Evolutionary conservation across 768 basidiomycete genomes (phyloP).

Genomic region (Panaeolus cyanescens): DNA sequence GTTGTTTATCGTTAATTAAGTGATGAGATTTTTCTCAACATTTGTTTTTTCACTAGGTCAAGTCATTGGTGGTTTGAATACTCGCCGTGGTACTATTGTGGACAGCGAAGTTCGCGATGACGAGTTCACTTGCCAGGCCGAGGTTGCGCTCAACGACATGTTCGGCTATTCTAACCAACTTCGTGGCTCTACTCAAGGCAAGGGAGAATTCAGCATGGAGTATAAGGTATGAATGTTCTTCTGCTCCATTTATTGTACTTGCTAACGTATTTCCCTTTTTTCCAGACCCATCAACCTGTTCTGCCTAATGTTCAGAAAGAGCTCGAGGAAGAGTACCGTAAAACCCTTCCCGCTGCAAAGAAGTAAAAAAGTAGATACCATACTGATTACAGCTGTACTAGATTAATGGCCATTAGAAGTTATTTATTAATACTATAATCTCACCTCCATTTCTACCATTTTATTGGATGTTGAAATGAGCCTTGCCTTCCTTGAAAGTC

Average conservation of each 20-base stretch:
- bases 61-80: slow-evolving; percentile 94
- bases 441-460: background rate
- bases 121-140: slow-evolving; percentile 89
- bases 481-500: too few relatives aligned
- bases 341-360: slow-evolving; percentile 69
- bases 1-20: slow-evolving; percentile 15
- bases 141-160: slow-evolving; percentile 97
- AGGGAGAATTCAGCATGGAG: slow-evolving; percentile 86
- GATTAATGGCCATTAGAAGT: slow-evolving; percentile 1
- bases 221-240: slow-evolving; percentile 58
- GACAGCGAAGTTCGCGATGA: slow-evolving; percentile 97
- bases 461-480: too few relatives aligned
- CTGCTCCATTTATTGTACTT: slow-evolving; percentile 6
- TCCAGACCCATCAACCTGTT: slow-evolving; percentile 78
- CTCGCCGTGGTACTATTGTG: slow-evolving; percentile 89
- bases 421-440: slow-evolving; percentile 4
- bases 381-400: background rate
- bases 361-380: slow-evolving; percentile 49
- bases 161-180: slow-evolving; percentile 95
- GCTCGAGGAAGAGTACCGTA: slow-evolving; percentile 83
- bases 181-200: slow-evolving; percentile 94
- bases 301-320: slow-evolving; percentile 87
- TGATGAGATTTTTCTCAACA: slow-evolving; percentile 1
- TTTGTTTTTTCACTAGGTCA: slow-evolving; percentile 44
- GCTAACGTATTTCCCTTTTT: slow-evolving; percentile 4